Conservation (phyloP, 2,329 filamentous ascomycete species). For the Xenoacremonium recifei region DNA sequence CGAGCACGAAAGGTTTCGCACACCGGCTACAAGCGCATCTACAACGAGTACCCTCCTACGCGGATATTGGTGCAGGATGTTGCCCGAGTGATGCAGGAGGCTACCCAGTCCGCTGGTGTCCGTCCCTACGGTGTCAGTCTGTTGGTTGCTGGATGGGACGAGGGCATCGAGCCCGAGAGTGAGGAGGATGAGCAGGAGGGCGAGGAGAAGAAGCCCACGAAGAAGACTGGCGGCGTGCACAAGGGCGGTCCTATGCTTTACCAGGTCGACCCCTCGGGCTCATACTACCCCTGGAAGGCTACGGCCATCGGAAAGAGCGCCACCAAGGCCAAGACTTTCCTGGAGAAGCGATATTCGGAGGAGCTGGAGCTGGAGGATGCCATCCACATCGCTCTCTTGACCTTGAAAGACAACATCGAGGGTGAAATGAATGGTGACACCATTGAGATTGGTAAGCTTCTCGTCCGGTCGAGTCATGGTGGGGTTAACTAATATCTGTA, state of each 20-base stretch:
- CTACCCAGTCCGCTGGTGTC: constrained; percentile 96
- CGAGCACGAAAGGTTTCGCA: constrained; percentile 98
- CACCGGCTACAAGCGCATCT: constrained; percentile 98
- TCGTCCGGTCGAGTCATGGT: constrained; percentile 4
- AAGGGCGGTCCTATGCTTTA: constrained; percentile 98
- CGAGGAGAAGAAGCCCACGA: constrained; percentile 72
- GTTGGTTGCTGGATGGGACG: constrained; percentile 96
- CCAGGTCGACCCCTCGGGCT: constrained; percentile 97
- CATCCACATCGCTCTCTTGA: constrained; percentile 95
- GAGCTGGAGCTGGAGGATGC: constrained; percentile 96
- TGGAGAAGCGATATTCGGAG: constrained; percentile 99
- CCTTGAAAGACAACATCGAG: constrained; percentile 98
- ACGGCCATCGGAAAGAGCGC: constrained; percentile 99
- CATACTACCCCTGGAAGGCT: constrained; percentile 99
- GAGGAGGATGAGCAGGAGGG: constrained; percentile 59
- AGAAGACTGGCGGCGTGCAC: constrained; percentile 91
- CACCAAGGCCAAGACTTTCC: constrained; percentile 96
- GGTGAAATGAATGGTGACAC: constrained; percentile 99
- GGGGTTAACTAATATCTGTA: constrained; percentile 36
- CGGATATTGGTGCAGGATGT: constrained; percentile 99
- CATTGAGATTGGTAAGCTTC: constrained; percentile 82
- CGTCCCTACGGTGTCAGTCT: constrained; percentile 95
- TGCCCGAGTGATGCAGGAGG: constrained; percentile 96
- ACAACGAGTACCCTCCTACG: constrained; percentile 99
- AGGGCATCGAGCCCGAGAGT: constrained; percentile 86